Percentiles rank a stretch among this genome's conserved stretches.
Conservation (phyloP, 352 stramenopile genomes). For the Elongisporangium anandrum region DNA sequence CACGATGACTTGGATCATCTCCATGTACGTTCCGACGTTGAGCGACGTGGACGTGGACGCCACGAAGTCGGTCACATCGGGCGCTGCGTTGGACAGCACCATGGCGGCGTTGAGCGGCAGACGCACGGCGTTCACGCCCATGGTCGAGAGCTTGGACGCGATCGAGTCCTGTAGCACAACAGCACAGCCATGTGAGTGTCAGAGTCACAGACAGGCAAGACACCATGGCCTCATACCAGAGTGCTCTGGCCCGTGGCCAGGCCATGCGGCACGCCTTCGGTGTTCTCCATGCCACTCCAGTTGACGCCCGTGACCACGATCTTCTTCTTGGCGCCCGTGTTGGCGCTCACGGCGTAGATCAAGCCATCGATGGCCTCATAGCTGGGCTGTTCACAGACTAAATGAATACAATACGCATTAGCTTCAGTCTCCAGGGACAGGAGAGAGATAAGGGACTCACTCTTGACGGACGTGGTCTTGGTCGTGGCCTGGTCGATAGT, state of each 20-base stretch:
- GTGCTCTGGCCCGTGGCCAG: conserved; percentile 63
- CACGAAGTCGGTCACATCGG: conserved; percentile 65
- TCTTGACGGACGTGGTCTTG: conserved; percentile 37
- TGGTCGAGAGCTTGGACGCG: conserved; percentile 49
- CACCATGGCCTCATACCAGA: conserved; percentile 18
- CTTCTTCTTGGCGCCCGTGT: conserved; percentile 44
- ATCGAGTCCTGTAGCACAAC: conserved; percentile 33
- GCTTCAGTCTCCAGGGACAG: background rate
- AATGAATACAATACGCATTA: conserved; percentile 1
- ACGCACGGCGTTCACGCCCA: conserved; percentile 73
- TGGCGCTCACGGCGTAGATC: conserved; percentile 58
- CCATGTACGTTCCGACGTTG: conserved; percentile 67
- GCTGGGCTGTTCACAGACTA: conserved; percentile 68
- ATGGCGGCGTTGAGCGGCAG: conserved; percentile 82
- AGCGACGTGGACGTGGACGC: conserved; percentile 53
- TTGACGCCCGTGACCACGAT: conserved; percentile 84
- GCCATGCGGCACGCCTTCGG: conserved; percentile 69
- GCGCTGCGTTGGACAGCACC: conserved; percentile 62
- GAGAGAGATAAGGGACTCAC: conserved; percentile 13
- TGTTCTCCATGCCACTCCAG: conserved; percentile 86
- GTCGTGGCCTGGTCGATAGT: conserved; percentile 16
- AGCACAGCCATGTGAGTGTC: background rate
- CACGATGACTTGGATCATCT: conserved; percentile 85
- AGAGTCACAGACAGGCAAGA: background rate
- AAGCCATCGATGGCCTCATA: conserved; percentile 55